Base-by-base conservation (phyloP, 805 yeast species). In the Pichia eremophila region DNA sequence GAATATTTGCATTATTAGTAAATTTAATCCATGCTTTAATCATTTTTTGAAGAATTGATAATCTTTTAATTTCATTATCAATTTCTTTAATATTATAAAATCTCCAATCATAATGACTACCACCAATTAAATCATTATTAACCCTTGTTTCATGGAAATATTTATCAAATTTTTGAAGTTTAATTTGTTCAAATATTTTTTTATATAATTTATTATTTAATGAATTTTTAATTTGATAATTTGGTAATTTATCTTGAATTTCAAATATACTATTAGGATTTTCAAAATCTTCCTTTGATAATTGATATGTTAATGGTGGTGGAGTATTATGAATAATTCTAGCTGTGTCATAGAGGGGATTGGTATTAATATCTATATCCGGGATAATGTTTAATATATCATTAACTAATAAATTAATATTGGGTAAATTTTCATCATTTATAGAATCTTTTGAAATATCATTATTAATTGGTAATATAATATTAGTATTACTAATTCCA, bases 21-120 rank as follows among this genome's bases (percentile, higher is more conserved):
- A 78, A 75, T 39, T 70, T 65, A 31, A 79, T 66, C 78, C 83
- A 81, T 5, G 78, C 69, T 47, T 78, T 65, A 8, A 72, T 54
- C 39, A 79, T 51, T 42, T 74, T 69, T 54, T 77, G 80, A n/a
- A 78, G 54, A 2, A 65, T 42, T 1, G 57, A 44, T n/a, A 53
- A 46, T 28, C 55, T 51, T 40, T 58, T 53, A n/a, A 51, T 51
- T 11, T 54, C 54, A 3, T 53, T 45, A 31, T 36, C 28, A 25
- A 57, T 27, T 25, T 51, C 56, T 11, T 41, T 41, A 8, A 57
- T 59, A 46, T 59, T 58, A 58, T 71, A 71, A 51, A 73, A 73
- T 40, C 76, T 53, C 72, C 75, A 70, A 52, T 73, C 78, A 53
- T 59, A 71, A 54, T 73, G 77, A 46, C 49, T 71, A 51, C 54